Evolutionary conservation across 1,139 yeast species (phyloP).

Genomic region (Yarrowia galli): DNA sequence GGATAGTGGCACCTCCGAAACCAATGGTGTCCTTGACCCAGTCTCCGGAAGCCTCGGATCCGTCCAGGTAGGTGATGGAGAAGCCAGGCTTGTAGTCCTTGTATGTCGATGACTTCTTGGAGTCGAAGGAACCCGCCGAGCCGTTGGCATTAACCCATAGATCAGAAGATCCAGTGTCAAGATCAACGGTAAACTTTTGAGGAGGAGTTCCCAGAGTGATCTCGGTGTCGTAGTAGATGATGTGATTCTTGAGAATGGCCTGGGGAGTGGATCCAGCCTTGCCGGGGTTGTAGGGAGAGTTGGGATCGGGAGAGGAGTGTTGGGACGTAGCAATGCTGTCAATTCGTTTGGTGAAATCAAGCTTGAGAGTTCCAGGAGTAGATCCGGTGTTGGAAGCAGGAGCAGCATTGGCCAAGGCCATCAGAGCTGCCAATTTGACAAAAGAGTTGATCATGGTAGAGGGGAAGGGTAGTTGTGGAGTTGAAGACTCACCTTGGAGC

Average conservation of each 20-base stretch:
- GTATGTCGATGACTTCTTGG: conserved; percentile 77
- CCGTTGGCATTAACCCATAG: conserved; percentile 53
- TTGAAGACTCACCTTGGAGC: too few relatives aligned
- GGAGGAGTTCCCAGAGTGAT: conserved; percentile 91
- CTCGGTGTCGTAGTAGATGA: conserved; percentile 73
- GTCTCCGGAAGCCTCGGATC: conserved; percentile 60
- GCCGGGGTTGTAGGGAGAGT: conserved; percentile 3
- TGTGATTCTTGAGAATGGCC: conserved; percentile 14
- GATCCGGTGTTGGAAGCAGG: conserved; percentile 12
- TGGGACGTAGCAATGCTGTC: conserved; percentile 1
- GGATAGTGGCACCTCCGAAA: conserved; percentile 36
- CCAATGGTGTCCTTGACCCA: conserved; percentile 58
- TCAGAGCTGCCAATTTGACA: conserved; percentile 18
- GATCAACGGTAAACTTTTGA: conserved; percentile 70
- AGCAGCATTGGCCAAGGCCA: conserved; percentile 18
- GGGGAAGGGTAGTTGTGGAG: too few relatives aligned
- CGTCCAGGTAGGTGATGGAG: conserved; percentile 88
- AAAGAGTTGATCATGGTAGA: conserved; percentile 15
- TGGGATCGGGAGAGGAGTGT: background rate
- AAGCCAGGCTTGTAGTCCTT: conserved; percentile 85
- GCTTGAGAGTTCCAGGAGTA: conserved; percentile 9
- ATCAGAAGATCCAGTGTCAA: conserved; percentile 60
- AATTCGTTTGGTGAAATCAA: conserved; percentile 18
- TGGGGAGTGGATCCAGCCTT: conserved; percentile 3
- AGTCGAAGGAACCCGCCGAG: conserved; percentile 72